Base-by-base conservation (phyloP, 2,329 filamentous ascomycete species). In the Monilinia fructicola region DNA sequence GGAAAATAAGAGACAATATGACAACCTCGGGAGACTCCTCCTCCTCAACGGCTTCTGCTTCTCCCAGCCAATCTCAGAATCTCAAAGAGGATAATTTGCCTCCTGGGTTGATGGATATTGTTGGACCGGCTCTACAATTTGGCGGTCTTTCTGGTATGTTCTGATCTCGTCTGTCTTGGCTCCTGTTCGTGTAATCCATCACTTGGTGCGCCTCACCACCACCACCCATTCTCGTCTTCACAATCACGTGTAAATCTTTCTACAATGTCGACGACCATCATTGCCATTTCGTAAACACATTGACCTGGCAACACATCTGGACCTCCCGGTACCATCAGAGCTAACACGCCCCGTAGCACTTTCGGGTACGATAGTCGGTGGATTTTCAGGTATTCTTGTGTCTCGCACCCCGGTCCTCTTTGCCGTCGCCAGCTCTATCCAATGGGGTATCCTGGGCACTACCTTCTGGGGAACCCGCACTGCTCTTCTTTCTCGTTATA, bases 371-470 rank as follows among this genome's bases (percentile, higher is more conserved):
- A 76, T 90, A 40, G 81, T 86, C 63, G 90, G 90, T 46, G 88
- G 90, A 62, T 84, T 89, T 60, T 84, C 85, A 46, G 93, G 92
- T 38, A 89, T 96, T 56, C 77, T 93, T 58, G 84, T 87, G 67
- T 89, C 89, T 23, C 83, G 81, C 28, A 85, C 84, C 18, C 88
- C 91, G 4, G 83, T 87, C 2, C 78, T 94, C 9, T 94, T 92
- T 78, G 89, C 91, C 0, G 72, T 89, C 16, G 84, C 88, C 48
- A 88, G 89, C 28, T 90, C 91, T 23, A 81, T 91, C 52, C 92
- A 96, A 79, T 97, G 91, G 86, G 92, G 92, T 77, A 83, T 86
- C 53, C 83, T 96, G 50, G 92, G 92, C 46, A 86, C 85, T 56
- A 90, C 86, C 21, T 97, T 89, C 76, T 94, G 88, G 83, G 88